phyloP scores from a whole-genome alignment of 2,329 filamentous ascomycete genomes.

The Didymella glomerata region DNA sequence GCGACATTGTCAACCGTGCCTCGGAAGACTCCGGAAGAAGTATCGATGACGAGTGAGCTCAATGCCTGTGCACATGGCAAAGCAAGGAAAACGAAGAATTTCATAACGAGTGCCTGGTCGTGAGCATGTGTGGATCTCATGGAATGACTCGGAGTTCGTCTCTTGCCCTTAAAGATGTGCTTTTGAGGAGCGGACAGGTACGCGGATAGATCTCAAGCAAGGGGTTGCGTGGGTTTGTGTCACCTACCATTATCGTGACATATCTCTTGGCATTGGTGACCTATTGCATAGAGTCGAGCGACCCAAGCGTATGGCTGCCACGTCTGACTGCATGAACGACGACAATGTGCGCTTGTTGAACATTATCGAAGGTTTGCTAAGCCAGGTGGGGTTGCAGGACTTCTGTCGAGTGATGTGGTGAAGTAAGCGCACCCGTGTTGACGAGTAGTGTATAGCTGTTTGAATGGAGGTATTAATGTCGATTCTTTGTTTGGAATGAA shows the following conservation, averaged over 20 bases:
- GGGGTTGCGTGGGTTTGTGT: background rate
- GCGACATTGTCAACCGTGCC: conserved; percentile 45
- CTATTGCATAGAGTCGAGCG: background rate
- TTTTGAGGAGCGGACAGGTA: background rate
- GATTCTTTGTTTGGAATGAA: background rate
- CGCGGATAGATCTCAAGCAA: background rate
- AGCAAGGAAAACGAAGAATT: background rate
- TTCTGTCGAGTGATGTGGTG: background rate
- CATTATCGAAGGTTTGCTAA: background rate
- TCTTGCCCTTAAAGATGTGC: background rate
- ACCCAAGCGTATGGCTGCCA: background rate
- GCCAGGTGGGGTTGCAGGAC: background rate
- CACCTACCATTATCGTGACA: background rate
- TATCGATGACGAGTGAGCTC: conserved; percentile 27
- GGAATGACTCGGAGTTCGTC: background rate
- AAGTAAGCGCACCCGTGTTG: background rate
- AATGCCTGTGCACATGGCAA: conserved; percentile 22
- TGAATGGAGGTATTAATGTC: background rate
- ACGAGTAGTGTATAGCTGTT: background rate
- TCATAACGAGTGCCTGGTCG: background rate
- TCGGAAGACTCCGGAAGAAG: conserved; percentile 38
- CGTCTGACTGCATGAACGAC: background rate
- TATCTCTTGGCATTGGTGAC: background rate
- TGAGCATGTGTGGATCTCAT: background rate
- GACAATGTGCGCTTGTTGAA: background rate